A percentile compares a stretch with the other conserved stretches of the same genome.
phyloP scores from a whole-genome alignment of 2,329 filamentous ascomycete genomes.

The Fusarium tjaetaba region DNA sequence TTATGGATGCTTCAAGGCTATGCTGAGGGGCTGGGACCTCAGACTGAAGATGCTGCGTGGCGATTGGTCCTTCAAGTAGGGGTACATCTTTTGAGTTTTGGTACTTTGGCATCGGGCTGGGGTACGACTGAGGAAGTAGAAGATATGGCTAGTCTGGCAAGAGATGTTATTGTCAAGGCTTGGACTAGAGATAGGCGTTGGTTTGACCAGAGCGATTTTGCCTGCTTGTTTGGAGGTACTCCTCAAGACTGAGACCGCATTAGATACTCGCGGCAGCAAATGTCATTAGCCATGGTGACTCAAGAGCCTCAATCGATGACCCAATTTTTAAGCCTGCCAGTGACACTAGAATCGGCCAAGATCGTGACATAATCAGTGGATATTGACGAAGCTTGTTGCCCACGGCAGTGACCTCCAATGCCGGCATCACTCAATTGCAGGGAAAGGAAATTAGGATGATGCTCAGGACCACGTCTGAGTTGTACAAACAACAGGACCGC shows the following conservation, averaged over 20 bases:
- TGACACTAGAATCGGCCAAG: neutral
- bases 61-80: slow-evolving; percentile 1
- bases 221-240: neutral
- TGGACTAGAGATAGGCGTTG: neutral
- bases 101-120: neutral
- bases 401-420: neutral
- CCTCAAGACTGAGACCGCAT: fast-evolving
- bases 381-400: neutral
- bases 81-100: slow-evolving; percentile 16
- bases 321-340: slow-evolving; percentile 6
- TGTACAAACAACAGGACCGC: neutral
- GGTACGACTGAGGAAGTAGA: neutral
- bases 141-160: neutral
- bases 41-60: neutral
- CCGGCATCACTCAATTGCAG: neutral
- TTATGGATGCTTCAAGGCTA: slow-evolving; percentile 2
- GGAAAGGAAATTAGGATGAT: neutral
- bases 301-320: neutral
- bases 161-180: neutral
- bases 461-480: neutral
- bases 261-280: neutral
- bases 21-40: neutral
- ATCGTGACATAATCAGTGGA: slow-evolving; percentile 9
- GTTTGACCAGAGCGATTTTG: slow-evolving; percentile 1
- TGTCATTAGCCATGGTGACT: neutral